Percentiles rank a stretch among this genome's conserved stretches.
phyloP scores from a whole-genome alignment of 164 flowering plant species.

The Umbellularia californica region DNA sequence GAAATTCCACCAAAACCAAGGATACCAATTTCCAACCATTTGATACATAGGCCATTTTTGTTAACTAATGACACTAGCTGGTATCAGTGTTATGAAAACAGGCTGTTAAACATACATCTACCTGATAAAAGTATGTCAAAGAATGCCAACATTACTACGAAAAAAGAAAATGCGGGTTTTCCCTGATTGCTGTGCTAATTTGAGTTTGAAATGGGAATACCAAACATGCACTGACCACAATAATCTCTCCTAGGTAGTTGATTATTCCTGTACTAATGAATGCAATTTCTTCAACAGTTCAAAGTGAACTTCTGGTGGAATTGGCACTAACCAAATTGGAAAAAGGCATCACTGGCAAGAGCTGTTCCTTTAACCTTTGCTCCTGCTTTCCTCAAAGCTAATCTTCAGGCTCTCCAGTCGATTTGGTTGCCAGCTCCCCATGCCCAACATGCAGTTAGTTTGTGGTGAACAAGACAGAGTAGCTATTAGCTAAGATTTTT shows the following conservation, averaged over 20 bases:
- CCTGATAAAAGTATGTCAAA: background rate
- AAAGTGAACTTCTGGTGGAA: slow-evolving; percentile 1
- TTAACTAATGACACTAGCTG: background rate
- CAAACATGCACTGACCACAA: background rate
- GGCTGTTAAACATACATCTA: background rate
- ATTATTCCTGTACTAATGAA: background rate
- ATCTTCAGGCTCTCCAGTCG: slow-evolving; percentile 87
- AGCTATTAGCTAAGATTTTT: too few relatives aligned
- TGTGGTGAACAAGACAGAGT: too few relatives aligned
- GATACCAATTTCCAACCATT: background rate
- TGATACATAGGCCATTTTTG: background rate
- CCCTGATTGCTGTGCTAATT: background rate
- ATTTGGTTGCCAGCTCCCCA: slow-evolving; percentile 99
- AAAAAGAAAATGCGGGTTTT: background rate
- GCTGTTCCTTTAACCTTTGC: slow-evolving; percentile 90
- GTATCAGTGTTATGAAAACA: background rate
- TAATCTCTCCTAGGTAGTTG: background rate
- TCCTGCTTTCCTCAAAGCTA: slow-evolving; percentile 90
- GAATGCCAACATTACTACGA: background rate
- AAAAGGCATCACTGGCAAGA: slow-evolving; percentile 97
- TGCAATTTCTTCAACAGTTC: background rate
- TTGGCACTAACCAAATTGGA: slow-evolving; percentile 77
- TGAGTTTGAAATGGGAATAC: background rate
- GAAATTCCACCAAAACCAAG: background rate
- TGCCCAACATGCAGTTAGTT: too few relatives aligned